phyloP scores from a whole-genome alignment of 495 filamentous ascomycete genomes.

The Lasiosphaeria miniovina region DNA sequence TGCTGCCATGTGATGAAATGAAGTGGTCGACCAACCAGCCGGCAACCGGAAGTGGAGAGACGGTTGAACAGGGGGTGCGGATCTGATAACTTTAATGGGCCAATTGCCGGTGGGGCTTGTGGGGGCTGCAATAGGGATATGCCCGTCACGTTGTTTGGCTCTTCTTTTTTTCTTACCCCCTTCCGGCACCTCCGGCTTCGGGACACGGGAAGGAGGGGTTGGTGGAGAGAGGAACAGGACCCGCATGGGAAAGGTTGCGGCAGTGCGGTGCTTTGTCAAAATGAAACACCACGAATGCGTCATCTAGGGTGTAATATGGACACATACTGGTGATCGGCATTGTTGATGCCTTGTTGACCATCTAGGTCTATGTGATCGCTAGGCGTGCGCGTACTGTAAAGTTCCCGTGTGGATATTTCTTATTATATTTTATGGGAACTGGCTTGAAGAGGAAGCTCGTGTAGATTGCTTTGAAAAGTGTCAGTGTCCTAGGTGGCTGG shows the following conservation, averaged over 20 bases:
- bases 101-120: not conserved
- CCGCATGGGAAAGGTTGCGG: not conserved
- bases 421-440: no score
- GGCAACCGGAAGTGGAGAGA: constrained; percentile 3
- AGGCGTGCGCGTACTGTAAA: no score
- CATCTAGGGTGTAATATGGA: no score
- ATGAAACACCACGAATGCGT: not conserved
- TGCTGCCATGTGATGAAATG: constrained; percentile 4
- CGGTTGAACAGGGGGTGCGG: constrained; percentile 6
- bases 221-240: not conserved
- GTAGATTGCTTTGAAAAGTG: no score
- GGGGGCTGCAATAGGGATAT: not conserved
- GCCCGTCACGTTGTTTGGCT: not conserved
- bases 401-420: no score
- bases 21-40: not conserved
- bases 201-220: not conserved
- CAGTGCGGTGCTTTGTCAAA: not conserved
- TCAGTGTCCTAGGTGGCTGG: no score
- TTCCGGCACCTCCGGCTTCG: constrained; percentile 4
- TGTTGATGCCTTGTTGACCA: no score
- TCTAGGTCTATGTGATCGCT: no score
- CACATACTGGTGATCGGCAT: no score
- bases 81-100: constrained; percentile 24
- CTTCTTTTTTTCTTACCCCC: constrained; percentile 2
- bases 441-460: no score